Conservation (phyloP, 441 rosid species). For the Jatropha podagrica region DNA sequence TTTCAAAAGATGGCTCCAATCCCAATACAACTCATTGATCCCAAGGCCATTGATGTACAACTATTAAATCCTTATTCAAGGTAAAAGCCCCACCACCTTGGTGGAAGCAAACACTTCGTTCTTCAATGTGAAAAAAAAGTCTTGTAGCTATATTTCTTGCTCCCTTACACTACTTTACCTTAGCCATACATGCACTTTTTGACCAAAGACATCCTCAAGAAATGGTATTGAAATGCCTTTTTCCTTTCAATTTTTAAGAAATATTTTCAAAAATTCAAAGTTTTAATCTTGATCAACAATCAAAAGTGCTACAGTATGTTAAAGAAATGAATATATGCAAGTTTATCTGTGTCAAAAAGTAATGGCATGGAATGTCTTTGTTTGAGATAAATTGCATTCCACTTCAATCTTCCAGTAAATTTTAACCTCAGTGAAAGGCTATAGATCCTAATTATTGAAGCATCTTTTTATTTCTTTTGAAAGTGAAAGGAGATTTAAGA, state of each 20-base stretch:
- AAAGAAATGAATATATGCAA: not conserved
- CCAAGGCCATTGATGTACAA: conserved; percentile 14
- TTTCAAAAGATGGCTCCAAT: conserved; percentile 35
- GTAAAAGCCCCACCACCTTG: conserved; percentile 16
- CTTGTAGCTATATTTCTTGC: not conserved
- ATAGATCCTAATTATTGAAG: conserved; percentile 30
- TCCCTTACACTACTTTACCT: conserved; percentile 9
- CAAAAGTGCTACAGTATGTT: not conserved
- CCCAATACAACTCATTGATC: conserved; percentile 18
- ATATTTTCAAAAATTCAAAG: not conserved
- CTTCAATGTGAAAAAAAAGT: conserved; percentile 12
- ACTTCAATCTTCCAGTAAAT: not conserved
- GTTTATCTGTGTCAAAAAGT: not conserved
- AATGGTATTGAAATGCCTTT: not conserved
- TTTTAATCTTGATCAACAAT: not conserved
- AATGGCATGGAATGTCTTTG: not conserved
- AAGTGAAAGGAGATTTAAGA: conserved; percentile 22
- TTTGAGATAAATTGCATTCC: conserved; percentile 1
- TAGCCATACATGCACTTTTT: conserved; percentile 5
- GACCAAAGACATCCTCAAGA: conserved; percentile 6
- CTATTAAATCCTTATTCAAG: not conserved
- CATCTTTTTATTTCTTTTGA: conserved; percentile 23
- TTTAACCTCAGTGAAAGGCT: conserved; percentile 18
- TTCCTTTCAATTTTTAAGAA: not conserved
- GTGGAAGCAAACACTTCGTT: not conserved